phyloP scores from a whole-genome alignment of 106 monocot species.

The Narthecium ossifragum region DNA sequence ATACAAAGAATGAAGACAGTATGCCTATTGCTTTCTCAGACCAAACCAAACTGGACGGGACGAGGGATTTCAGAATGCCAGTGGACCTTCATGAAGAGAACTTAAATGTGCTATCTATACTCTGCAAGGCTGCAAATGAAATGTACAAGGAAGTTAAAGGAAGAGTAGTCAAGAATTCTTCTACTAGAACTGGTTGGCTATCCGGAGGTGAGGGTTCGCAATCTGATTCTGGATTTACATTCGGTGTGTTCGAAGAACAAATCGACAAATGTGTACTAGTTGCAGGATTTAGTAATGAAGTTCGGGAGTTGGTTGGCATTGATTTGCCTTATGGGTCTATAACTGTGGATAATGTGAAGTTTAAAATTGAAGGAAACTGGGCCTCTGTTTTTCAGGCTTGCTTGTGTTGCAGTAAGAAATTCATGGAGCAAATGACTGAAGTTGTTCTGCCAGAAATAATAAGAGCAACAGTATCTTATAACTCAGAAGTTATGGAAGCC shows the following conservation, averaged over 20 bases:
- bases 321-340: conserved; percentile 14
- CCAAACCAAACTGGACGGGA: conserved; percentile 18
- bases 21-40: conserved; percentile 7
- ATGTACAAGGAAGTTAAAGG: conserved; percentile 46
- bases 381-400: conserved; percentile 53
- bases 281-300: conserved; percentile 50
- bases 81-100: conserved; percentile 43
- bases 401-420: conserved; percentile 33
- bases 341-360: conserved; percentile 18
- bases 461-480: conserved; percentile 45
- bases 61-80: conserved; percentile 19
- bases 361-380: conserved; percentile 38
- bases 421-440: conserved; percentile 64
- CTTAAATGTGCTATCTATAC: conserved; percentile 23
- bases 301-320: conserved; percentile 39
- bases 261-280: conserved; percentile 79
- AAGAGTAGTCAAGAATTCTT: conserved; percentile 33
- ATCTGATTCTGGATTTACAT: conserved; percentile 22
- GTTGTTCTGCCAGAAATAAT: conserved; percentile 75
- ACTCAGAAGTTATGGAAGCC: conserved; percentile 84
- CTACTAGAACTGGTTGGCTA: conserved; percentile 23
- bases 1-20: conserved; percentile 37
- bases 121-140: conserved; percentile 39
- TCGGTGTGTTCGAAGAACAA: conserved; percentile 65
- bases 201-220: conserved; percentile 20